Base-by-base conservation (phyloP, 176 grass and related monocot species). In the Oryza nivara region DNA sequence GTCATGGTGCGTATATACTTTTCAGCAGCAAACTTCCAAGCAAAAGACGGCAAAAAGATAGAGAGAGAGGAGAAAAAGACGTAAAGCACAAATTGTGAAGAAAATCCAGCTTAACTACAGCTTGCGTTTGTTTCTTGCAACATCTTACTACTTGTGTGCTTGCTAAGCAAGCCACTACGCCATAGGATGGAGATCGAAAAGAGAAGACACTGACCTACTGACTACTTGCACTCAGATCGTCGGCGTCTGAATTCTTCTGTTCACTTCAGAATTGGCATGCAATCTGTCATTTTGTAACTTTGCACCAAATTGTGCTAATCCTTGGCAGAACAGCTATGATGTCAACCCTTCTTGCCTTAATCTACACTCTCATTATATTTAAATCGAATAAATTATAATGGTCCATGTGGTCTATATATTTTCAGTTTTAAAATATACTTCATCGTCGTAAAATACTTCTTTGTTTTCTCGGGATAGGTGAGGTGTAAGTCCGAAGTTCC, bases 21-120 rank as follows among this genome's bases (percentile, higher is more conserved):
- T 58, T 58, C 54, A 58, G 54, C 4, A 58, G 54, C 54, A 58
- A 80, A 16, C 19, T 80, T 47, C 32, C 10, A 60, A 76, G 15
- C 13, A 19, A 22, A 40, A 40, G 36, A 23, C 19, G 51, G 51
- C 74, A 22, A 40, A 75, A 35, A 22, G 28, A 11, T 28, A 32
- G 28, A 28, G 28, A 28, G 30, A n/a, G 30, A 61, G 15, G 30
- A 73, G 70, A 47, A 73, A 73, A 73, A 4, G 28, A 34, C 3
- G 14, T 11, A 60, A 76, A 40, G 41, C 43, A 38, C 51, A 61
- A 76, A 60, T 9, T 80, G 65, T 68, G 14, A 80, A 51, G 65
- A 32, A 14, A 68, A 65, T 25, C 19, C 61, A 79, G 22, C 61
- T 34, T 47, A 11, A 58, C 9, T 10, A 47, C 58, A 63, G 58